Evolutionary conservation across 257 asterid genomes (phyloP), one percentile per base, ranked within the genome.

Genomic region (Nicotiana tomentosiformis): DNA sequence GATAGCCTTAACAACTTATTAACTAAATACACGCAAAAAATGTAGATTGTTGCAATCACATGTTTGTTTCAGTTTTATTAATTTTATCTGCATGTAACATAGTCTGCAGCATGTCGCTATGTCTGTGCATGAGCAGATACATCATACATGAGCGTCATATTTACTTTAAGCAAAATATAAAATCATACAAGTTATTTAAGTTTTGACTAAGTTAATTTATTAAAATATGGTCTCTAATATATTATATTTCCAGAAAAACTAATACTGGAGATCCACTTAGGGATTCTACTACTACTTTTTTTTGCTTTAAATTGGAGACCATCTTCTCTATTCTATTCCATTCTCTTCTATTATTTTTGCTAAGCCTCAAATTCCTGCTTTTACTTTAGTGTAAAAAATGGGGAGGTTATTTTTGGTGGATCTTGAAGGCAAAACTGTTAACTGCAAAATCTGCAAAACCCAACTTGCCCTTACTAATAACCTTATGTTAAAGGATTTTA

Each of bases 391-490:
- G 26, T 16, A 87, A 43, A 86, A 82, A 93, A 43, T 94, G 98
- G 98, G 97, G 58, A 90, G 98, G 83, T 68, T 91, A 49, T 92
- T 93, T 82, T 86, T 87, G 82, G 89, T 91, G 82, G 95, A 93
- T 80, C 91, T 93, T 46, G 97, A 91, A 87, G 95, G 97, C 56
- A 85, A 85, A 72, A 84, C 89, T 77, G 93, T 91, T 89, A 90
- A 87, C 57, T 94, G 98, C 95, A 94, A 90, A 86, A 88, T 84
- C 86, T 94, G 98, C 86, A 88, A 93, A 85, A 92, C 97, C 79
- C 90, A 88, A 20, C 86, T 94, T 64, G 97, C 89, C 30, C 92
- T 87, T 39, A 90, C 85, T 55, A 91, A 87, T 61, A 89, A 92
- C 26, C 84, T 91, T 39, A 82, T 90, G 81, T 91, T 95, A 67